These are phyloP conservation scores for Exophiala dermatitidis DNA, from an alignment of 2,329 filamentous ascomycete species.

Conservation along the genomic window DNA sequence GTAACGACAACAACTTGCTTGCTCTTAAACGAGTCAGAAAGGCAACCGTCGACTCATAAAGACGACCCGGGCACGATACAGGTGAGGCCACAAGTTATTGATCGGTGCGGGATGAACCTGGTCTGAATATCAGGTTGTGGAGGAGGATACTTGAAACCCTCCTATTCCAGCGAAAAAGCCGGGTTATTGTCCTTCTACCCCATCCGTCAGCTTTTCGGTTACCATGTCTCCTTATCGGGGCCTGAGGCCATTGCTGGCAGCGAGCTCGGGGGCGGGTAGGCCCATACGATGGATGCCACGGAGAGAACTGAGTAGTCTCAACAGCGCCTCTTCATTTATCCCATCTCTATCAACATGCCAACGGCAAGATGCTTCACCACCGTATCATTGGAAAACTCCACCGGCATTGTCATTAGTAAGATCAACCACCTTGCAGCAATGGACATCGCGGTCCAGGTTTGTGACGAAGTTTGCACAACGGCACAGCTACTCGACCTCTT, in stretches of 20 bases:
- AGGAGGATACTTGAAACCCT: not conserved
- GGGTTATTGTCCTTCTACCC: not conserved
- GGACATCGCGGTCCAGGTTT: no score
- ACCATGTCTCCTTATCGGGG: constrained; percentile 9
- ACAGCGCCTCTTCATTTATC: not conserved
- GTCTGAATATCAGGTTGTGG: not conserved
- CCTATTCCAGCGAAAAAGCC: not conserved
- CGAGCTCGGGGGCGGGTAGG: constrained; percentile 2
- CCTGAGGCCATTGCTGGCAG: constrained; percentile 9
- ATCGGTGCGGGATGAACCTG: not conserved
- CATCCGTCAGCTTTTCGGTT: not conserved
- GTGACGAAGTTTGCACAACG: constrained; percentile 2
- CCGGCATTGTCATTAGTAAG: not conserved
- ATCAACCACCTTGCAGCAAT: no score
- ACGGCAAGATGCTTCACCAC: not conserved
- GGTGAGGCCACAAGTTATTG: not conserved
- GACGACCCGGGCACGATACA: no score
- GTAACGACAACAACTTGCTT: no score
- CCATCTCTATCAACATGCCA: not conserved
- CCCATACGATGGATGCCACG: not conserved
- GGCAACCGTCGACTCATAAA: no score
- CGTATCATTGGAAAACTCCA: not conserved
- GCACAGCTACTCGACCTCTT: constrained; percentile 4
- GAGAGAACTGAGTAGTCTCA: constrained; percentile 11
- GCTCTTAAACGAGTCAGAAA: no score